phyloP scores from a whole-genome alignment of 331 rosid species.

The Quercus tomentella region DNA sequence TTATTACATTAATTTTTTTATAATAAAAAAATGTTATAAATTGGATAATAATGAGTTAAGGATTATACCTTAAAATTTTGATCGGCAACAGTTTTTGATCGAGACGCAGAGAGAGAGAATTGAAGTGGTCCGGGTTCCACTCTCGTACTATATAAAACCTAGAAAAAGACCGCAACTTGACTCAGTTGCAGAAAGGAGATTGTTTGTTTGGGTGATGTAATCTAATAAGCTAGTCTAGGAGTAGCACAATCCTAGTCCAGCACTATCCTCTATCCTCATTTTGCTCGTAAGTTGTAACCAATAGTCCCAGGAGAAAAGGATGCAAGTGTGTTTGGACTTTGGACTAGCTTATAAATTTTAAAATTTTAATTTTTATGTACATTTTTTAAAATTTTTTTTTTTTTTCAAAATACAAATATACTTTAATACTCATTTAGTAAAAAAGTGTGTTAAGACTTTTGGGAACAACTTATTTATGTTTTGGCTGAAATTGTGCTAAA shows the following conservation, averaged over 20 bases:
- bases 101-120: not conserved
- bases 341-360: too few species aligned
- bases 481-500: rapidly evolving
- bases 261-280: too few species aligned
- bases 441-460: too few species aligned
- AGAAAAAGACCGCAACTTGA: not conserved
- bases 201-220: not conserved
- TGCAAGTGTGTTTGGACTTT: too few species aligned
- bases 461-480: too few species aligned
- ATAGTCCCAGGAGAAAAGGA: too few species aligned
- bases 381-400: too few species aligned
- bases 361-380: too few species aligned
- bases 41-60: not conserved
- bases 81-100: not conserved
- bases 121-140: too few species aligned
- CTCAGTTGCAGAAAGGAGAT: not conserved
- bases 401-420: rapidly evolving
- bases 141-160: too few species aligned
- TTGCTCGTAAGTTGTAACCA: too few species aligned
- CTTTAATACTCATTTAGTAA: too few species aligned
- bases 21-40: not conserved
- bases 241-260: not conserved
- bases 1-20: not conserved
- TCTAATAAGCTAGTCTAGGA: not conserved
- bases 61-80: not conserved